Base-by-base conservation (phyloP, 345 rosid species). In the Aegle marmelos region DNA sequence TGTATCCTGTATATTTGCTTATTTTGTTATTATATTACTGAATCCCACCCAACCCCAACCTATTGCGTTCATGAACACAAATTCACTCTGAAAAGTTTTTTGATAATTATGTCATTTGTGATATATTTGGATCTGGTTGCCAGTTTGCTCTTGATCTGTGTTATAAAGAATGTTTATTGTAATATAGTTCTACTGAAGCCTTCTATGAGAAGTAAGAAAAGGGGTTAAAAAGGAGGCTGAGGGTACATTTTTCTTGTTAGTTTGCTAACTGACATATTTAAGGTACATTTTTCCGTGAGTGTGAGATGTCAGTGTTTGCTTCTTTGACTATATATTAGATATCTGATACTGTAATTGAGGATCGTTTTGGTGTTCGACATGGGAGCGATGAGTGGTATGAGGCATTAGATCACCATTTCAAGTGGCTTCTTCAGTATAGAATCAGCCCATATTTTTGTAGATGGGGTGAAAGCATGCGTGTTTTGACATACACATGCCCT, bases 391-490 rank as follows among this genome's bases (percentile, higher is more conserved):
- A 91, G 76, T 95, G 99, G 99, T 95, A 86, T 82, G 82, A 85
- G 57, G 91, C 92, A 57, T 72, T 95, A 81, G 93, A 93, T 79
- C 87, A 73, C 64, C 97, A 95, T 89, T 95, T 92, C 84, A 91
- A 92, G 82, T 93, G 99, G 99, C 91, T 95, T 85, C 97, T 95
- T 83, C 98, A 89, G 74, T 95, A 86, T 70, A 91, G 90, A 82
- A 95, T 95, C 80, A 93, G 99, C 80, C 99, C 99, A 59, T 95
- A 90, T 80, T 95, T 93, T 83, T 93, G 98, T 73, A 89, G 88
- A 86, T 93, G 99, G 98, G 96, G 97, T 80, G 92, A 91, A 66
- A 82, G 85, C 85, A 95, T 95, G 99, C 98, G 97, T 76, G 99
- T 92, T 83, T 86, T 95, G 87, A 89, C 98, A 39, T 95, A 93